Base-by-base conservation (phyloP, 768 basidiomycete species). In the Calocybe cyanea region DNA sequence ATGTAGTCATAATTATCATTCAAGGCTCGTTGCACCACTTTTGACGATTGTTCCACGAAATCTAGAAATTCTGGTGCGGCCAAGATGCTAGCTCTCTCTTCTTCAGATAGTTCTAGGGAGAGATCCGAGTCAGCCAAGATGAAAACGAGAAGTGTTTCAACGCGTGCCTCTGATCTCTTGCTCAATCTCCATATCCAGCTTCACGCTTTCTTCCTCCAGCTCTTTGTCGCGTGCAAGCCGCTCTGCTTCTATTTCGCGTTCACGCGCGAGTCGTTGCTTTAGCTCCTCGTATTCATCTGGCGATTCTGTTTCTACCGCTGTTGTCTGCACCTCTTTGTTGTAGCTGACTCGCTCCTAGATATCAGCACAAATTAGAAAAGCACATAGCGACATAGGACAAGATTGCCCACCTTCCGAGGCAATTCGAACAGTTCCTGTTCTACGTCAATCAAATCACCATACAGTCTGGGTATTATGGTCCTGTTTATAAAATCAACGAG, bases 1-100 rank as follows among this genome's bases (percentile, higher is more conserved):
- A 92, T 91, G 57, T 98, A 97, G 63, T 99, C 96, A 63, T 99
- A 99, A 20, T 81, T 81, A 57, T 98, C 96, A 58, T 90, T 96
- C 50, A 98, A 67, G 17, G 95, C 96, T 40, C 96, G 76, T 62
- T 98, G 92, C 9, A 97, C 81, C 37, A 98, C 92, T 68, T 95
- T 95, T 17, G 90, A 92, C 7, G 92, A 94, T 56, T 87, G 82
- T 60, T 96, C 92, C 13, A 99, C 83, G 63, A 99, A 99, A 52
- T 92, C 87, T 13, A 89, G 66, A 62, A 98, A 97, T 58, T 93
- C 92, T 0, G 93, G 90, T 7, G 87, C 87, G n/a, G 83, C 70
- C 51, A 92, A 73, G 41, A 97, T 89, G 52, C 80, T 82, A 0
- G 78, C 69, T 33, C 87, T 77, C 63, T 97, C 91, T 48, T 94